A percentile compares a stretch with the other conserved stretches of the same genome.
These are phyloP conservation scores for Penicillium daleae DNA, from an alignment of 495 filamentous ascomycete genomes.

Conservation along the genomic window DNA sequence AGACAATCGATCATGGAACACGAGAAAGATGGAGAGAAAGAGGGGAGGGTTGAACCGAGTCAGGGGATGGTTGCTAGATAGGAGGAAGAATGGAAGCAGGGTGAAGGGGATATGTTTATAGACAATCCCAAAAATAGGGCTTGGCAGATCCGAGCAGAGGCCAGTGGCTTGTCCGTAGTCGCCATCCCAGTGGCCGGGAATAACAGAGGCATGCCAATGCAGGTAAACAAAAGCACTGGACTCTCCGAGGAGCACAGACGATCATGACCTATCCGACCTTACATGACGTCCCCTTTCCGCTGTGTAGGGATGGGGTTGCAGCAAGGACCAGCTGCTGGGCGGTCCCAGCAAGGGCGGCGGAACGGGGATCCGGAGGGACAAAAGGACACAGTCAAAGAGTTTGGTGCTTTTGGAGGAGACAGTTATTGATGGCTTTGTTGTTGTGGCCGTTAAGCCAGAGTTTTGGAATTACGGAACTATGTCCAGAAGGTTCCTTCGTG, in stretches of 20 bases:
- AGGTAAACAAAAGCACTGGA: slow-evolving; percentile 52
- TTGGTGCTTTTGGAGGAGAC: not conserved
- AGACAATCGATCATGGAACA: slow-evolving; percentile 11
- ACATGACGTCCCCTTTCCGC: slow-evolving; percentile 45
- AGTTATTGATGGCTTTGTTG: not conserved
- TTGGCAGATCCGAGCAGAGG: slow-evolving; percentile 9
- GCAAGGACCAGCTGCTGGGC: slow-evolving; percentile 45
- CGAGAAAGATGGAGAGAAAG: slow-evolving; percentile 5
- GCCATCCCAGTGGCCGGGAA: slow-evolving; percentile 25
- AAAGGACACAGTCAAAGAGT: not conserved
- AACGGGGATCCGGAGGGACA: slow-evolving; percentile 12
- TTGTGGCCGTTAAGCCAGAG: too few species aligned
- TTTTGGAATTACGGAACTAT: not conserved
- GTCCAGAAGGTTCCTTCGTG: too few species aligned
- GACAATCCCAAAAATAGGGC: slow-evolving; percentile 34
- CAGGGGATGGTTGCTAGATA: slow-evolving; percentile 20
- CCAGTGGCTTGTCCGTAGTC: slow-evolving; percentile 6
- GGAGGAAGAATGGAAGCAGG: slow-evolving; percentile 27
- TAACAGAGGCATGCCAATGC: slow-evolving; percentile 49
- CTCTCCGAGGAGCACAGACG: slow-evolving; percentile 41
- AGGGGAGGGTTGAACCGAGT: slow-evolving; percentile 9
- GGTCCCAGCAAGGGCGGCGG: slow-evolving; percentile 43
- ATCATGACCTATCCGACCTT: slow-evolving; percentile 51
- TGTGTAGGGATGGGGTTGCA: slow-evolving; percentile 44
- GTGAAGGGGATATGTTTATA: slow-evolving; percentile 51